Evolutionary conservation across 2,329 filamentous ascomycete genomes (phyloP).

Genomic region (Fusarium chlamydosporum): DNA sequence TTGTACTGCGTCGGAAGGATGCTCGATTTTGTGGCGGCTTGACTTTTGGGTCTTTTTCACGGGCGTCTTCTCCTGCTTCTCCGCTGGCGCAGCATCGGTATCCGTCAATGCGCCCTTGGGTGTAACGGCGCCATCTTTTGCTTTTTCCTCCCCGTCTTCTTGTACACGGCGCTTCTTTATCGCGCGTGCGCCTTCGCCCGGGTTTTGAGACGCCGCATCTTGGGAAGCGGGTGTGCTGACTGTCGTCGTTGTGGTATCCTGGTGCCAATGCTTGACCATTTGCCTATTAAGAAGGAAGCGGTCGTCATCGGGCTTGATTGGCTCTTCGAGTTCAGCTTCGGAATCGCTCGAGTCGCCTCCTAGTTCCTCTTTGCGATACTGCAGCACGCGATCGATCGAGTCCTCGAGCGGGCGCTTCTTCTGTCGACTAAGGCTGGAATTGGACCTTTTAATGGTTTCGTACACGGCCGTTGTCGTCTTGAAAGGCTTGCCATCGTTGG

Average conservation of each 20-base stretch:
- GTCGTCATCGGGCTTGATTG: constrained; percentile 53
- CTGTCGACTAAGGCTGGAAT: constrained; percentile 86
- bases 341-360: constrained; percentile 69
- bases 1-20: constrained; percentile 34
- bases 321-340: constrained; percentile 64
- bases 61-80: constrained; percentile 50
- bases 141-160: constrained; percentile 48
- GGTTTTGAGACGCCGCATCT: constrained; percentile 5
- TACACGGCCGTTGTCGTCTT: constrained; percentile 75
- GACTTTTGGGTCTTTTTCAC: constrained; percentile 53
- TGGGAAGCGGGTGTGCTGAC: constrained; percentile 7
- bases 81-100: constrained; percentile 32
- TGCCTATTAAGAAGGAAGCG: constrained; percentile 60
- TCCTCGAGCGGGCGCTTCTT: constrained; percentile 87
- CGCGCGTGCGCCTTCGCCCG: constrained; percentile 43
- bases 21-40: constrained; percentile 53
- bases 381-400: constrained; percentile 84
- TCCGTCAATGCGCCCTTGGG: constrained; percentile 43
- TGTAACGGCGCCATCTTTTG: constrained; percentile 24
- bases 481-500: constrained; percentile 65
- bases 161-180: constrained; percentile 56
- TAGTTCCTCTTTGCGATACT: constrained; percentile 76
- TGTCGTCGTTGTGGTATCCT: constrained; percentile 29
- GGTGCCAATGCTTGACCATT: constrained; percentile 59
- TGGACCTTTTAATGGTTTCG: constrained; percentile 84